phyloP scores from a whole-genome alignment of 305 asterid genomes.

The Fraxinus xanthoxyloides region DNA sequence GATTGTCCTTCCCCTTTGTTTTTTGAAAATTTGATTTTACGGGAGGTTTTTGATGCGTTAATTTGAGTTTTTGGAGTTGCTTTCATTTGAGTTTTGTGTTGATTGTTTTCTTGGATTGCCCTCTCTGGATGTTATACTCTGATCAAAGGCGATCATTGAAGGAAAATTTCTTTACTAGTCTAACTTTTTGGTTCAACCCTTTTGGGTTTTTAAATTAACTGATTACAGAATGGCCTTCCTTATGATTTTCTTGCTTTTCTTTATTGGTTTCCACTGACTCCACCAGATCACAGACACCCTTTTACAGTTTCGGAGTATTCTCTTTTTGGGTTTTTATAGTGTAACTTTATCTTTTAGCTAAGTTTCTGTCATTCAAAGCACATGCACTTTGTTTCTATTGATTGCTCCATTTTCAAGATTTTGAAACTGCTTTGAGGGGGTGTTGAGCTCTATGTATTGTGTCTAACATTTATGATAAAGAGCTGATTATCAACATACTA shows the following conservation, averaged over 20 bases:
- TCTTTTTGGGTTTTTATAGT: background rate
- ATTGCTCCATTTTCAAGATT: background rate
- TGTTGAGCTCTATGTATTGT: background rate
- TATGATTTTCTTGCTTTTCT: background rate
- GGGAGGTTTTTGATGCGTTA: background rate
- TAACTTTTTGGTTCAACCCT: background rate
- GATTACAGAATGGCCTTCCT: background rate
- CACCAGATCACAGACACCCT: background rate
- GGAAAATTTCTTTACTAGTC: constrained; percentile 3
- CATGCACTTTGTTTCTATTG: background rate
- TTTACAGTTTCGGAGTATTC: background rate
- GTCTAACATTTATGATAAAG: background rate
- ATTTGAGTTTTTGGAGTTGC: constrained; percentile 7
- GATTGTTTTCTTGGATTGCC: constrained; percentile 11
- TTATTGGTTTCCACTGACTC: background rate
- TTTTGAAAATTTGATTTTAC: background rate
- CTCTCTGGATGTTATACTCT: background rate
- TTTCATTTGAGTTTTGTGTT: background rate
- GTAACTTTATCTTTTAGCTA: background rate
- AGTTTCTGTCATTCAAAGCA: background rate
- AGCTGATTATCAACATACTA: background rate
- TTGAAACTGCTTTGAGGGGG: background rate
- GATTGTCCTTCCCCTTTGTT: background rate
- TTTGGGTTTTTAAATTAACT: background rate
- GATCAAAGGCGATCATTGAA: background rate